phyloP scores from a whole-genome alignment of 1,139 yeast species.

The Pichia sp. region DNA sequence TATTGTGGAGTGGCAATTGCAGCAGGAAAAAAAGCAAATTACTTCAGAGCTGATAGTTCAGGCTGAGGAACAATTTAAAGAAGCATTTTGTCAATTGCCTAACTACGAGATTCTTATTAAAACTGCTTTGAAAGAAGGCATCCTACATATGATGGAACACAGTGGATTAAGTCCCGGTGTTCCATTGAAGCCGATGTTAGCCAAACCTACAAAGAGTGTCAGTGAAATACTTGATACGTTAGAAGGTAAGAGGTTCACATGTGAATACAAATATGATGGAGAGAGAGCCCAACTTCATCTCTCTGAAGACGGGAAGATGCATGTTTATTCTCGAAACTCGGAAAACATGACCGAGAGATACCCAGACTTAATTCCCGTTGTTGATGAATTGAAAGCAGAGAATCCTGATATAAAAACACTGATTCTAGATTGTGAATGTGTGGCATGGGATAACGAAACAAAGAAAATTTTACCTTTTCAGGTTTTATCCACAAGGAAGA shows the following conservation, averaged over 20 bases:
- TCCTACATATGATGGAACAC: conserved; percentile 58
- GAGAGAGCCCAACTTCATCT: conserved; percentile 95
- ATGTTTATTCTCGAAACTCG: conserved; percentile 86
- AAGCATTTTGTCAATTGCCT: conserved; percentile 88
- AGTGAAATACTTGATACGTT: conserved; percentile 86
- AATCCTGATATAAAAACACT: conserved; percentile 45
- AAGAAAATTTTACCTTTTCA: conserved; percentile 88
- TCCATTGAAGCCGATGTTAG: conserved; percentile 96
- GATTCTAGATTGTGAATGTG: conserved; percentile 94
- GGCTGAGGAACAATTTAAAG: conserved; percentile 79
- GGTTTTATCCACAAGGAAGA: conserved; percentile 83
- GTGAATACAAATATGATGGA: conserved; percentile 97
- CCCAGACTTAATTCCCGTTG: conserved; percentile 77
- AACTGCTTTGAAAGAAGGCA: conserved; percentile 64
- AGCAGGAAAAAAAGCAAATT: conserved; percentile 21
- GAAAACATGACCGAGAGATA: conserved; percentile 96
- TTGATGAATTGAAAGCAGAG: conserved; percentile 52
- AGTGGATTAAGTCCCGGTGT: conserved; percentile 85
- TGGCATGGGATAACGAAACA: conserved; percentile 87
- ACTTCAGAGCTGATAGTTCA: conserved; percentile 42
- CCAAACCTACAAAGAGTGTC: conserved; percentile 93
- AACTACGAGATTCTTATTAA: conserved; percentile 76
- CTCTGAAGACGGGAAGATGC: conserved; percentile 60
- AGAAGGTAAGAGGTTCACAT: conserved; percentile 79
- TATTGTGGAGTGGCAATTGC: conserved; percentile 55